Conservation (phyloP, 2,329 filamentous ascomycete species). For the Botrytis cinerea region DNA sequence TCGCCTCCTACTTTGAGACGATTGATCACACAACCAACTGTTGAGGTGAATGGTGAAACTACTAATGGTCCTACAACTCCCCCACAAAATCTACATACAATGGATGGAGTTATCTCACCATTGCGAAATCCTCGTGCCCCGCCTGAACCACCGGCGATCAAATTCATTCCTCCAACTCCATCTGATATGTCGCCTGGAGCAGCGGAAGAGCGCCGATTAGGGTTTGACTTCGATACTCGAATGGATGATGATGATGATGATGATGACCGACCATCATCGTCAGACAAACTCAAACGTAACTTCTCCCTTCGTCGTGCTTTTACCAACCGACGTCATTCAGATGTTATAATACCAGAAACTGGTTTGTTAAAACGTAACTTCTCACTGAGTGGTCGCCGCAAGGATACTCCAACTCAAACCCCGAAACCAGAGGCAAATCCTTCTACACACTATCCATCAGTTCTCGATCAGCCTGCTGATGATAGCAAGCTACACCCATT, state of each 20-base stretch:
- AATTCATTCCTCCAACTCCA: constrained; percentile 64
- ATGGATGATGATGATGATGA: constrained; percentile 37
- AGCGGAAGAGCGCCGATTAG: constrained; percentile 54
- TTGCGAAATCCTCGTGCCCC: constrained; percentile 63
- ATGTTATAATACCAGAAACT: constrained; percentile 50
- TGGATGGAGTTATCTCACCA: constrained; percentile 61
- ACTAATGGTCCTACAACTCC: constrained; percentile 52
- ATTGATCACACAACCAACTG: constrained; percentile 24
- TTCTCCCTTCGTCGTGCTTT: constrained; percentile 57
- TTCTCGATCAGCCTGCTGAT: constrained; percentile 52
- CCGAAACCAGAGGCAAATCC: constrained; percentile 35
- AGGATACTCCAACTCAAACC: constrained; percentile 36
- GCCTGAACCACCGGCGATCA: constrained; percentile 57
- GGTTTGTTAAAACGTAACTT: constrained; percentile 54
- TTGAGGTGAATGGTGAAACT: constrained; percentile 43
- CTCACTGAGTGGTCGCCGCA: constrained; percentile 35
- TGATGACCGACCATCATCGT: constrained; percentile 37
- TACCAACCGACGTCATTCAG: constrained; percentile 51
- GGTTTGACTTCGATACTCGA: constrained; percentile 47
- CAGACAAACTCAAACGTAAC: constrained; percentile 48
- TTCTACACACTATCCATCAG: constrained; percentile 45
- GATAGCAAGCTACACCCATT: constrained; percentile 59
- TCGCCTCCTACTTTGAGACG: constrained; percentile 23
- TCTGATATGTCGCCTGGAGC: constrained; percentile 58
- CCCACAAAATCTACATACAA: constrained; percentile 50